A percentile compares a stretch with the other conserved stretches of the same genome.
Conservation (phyloP, 768 basidiomycete genomes). For the Xerocomus brunneocitrinus region DNA sequence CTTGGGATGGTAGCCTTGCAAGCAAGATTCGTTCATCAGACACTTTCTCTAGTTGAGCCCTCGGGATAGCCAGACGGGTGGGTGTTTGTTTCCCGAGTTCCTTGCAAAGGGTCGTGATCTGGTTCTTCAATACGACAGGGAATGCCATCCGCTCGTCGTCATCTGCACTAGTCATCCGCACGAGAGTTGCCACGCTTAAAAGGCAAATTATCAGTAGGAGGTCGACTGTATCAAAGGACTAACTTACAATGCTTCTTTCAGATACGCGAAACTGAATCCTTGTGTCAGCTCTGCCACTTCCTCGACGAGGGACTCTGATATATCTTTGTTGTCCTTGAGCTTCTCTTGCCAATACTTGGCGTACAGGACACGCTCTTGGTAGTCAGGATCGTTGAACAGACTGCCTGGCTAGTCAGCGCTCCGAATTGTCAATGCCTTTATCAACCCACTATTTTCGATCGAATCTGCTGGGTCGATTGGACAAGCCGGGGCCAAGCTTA, state of each 20-base stretch:
- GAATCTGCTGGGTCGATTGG: slow-evolving; percentile 76
- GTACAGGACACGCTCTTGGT: slow-evolving; percentile 62
- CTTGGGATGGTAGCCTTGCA: background rate
- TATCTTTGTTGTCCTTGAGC: slow-evolving; percentile 53
- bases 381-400: slow-evolving; percentile 66
- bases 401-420: slow-evolving; percentile 31
- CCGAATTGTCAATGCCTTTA: background rate
- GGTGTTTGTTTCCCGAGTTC: slow-evolving; percentile 51
- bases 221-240: background rate
- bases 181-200: slow-evolving; percentile 66
- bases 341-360: slow-evolving; percentile 79
- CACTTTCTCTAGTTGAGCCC: background rate
- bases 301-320: slow-evolving; percentile 54
- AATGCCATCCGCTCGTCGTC: slow-evolving; percentile 51
- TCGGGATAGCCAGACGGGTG: background rate
- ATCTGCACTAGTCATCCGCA: slow-evolving; percentile 53
- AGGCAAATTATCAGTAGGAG: background rate
- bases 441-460: slow-evolving; percentile 76
- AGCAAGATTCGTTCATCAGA: background rate
- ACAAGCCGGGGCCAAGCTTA: slow-evolving; percentile 69
- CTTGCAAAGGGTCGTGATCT: slow-evolving; percentile 60
- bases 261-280: slow-evolving; percentile 79
- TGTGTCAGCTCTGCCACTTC: slow-evolving; percentile 58
- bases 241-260: slow-evolving; percentile 86
- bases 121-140: slow-evolving; percentile 43